phyloP scores from a whole-genome alignment of 805 yeast genomes.

The Suhomyces emberorum region DNA sequence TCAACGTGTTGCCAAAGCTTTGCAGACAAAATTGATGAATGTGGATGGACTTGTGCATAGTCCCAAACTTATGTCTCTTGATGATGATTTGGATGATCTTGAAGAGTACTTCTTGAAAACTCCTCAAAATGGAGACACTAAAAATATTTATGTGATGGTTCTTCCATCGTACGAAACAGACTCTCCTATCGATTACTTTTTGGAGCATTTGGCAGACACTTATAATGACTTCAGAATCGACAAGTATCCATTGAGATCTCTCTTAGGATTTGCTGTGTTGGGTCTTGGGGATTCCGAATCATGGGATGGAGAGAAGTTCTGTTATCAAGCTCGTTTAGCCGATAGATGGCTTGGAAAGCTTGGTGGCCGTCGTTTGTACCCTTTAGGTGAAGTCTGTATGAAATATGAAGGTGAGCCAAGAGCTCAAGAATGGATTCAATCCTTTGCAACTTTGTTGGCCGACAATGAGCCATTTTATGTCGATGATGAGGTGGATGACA shows the following conservation, averaged over 20 bases:
- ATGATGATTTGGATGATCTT: conserved; percentile 76
- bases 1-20: conserved; percentile 58
- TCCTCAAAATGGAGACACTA: conserved; percentile 40
- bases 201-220: conserved; percentile 77
- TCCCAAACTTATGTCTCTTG: conserved; percentile 64
- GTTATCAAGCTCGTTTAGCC: conserved; percentile 77
- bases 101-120: conserved; percentile 75
- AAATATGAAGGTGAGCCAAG: conserved; percentile 61
- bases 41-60: conserved; percentile 23
- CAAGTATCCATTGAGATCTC: conserved; percentile 64
- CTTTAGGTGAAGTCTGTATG: conserved; percentile 80
- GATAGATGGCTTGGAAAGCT: conserved; percentile 75
- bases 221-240: conserved; percentile 83
- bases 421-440: conserved; percentile 64
- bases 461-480: conserved; percentile 67
- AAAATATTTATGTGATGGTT: conserved; percentile 64
- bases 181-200: conserved; percentile 84
- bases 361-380: conserved; percentile 84
- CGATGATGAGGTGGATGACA: conserved; percentile 56
- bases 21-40: conserved; percentile 39
- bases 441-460: conserved; percentile 56
- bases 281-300: conserved; percentile 88
- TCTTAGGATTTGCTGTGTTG: conserved; percentile 79
- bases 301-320: conserved; percentile 72
- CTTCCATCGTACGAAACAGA: conserved; percentile 91